phyloP scores from a whole-genome alignment of 345 rosid genomes.

The Euphorbia tirucalli region DNA sequence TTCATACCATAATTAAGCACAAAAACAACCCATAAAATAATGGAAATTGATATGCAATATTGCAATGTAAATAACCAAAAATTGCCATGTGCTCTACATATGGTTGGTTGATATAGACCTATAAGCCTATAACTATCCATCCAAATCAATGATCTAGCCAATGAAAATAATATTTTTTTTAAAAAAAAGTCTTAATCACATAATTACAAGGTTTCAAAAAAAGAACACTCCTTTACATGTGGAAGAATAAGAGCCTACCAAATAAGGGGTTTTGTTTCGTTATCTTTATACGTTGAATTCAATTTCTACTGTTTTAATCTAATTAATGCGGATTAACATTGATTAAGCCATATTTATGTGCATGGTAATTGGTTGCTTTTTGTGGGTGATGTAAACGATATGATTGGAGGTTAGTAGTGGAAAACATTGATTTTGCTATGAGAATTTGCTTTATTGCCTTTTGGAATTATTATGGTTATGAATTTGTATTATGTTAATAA shows the following conservation, averaged over 20 bases:
- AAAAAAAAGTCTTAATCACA: not conserved
- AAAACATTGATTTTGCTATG: too few species aligned
- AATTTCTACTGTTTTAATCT: too few species aligned
- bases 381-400: too few species aligned
- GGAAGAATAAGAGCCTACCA: slow-evolving; percentile 1
- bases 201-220: too few species aligned
- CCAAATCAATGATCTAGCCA: not conserved
- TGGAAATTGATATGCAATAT: not conserved
- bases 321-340: too few species aligned
- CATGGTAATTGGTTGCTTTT: too few species aligned
- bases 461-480: not conserved
- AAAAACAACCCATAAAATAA: too few species aligned
- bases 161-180: too few species aligned
- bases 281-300: not conserved
- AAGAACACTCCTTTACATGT: not conserved
- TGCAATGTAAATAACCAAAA: not conserved
- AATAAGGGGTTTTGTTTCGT: not conserved
- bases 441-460: too few species aligned
- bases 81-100: slow-evolving; percentile 1
- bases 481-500: not conserved
- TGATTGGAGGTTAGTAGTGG: too few species aligned
- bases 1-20: too few species aligned
- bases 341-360: too few species aligned
- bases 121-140: not conserved
- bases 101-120: slow-evolving; percentile 1